Base-by-base conservation (phyloP, 225 moss, liverwort and hornwort species). In the Physcomitrium patens region DNA sequence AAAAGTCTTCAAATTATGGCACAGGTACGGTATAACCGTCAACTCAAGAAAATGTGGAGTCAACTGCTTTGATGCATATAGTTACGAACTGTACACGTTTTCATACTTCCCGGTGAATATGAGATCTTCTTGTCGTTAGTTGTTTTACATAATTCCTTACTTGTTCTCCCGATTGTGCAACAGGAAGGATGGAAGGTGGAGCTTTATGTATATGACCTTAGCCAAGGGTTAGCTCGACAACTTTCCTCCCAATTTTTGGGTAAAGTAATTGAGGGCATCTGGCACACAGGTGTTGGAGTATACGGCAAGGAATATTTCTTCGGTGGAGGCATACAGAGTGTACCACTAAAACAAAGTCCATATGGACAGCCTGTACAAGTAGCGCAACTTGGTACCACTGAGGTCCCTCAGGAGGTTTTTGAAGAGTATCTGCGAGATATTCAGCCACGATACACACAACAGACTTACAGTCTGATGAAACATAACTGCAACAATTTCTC, bases 401-500 rank as follows among this genome's bases (percentile, higher is more conserved):
- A 93, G 72, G 83, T 97, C 15, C 92, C 97, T 8, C 86, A 85
- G 79, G 94, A 94, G 71, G 81, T 92, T 20, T 93, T 97, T 15
- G 97, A 97, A 69, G 94, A 94, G 63, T 97, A 85, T 85, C 72
- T 97, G 59, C 85, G 78, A 57, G 94, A 94, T 56, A 97, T 97
- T 12, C 76, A 81, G 45, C 86, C 97, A 10, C 92, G 94, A 56
- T 97, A 88, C 65, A 97, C 94, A 5, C 92, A 87, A 74, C 88
- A 86, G 65, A 93, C 90, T 5, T 97, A 97, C 68, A 97, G 67
- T 76, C 88, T 97, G 26, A 71, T 94, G 84, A 89, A 84, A 24
- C 97, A 97, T 45, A 97, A 97, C 48, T 97, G 97, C 77, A 97
- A 97, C 76, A 97, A 97, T 59, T 97, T 97, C 69, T 94, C 91